Evolutionary conservation across 306 rosid species (phyloP).

Genomic region (Cicer pinnatifidum): DNA sequence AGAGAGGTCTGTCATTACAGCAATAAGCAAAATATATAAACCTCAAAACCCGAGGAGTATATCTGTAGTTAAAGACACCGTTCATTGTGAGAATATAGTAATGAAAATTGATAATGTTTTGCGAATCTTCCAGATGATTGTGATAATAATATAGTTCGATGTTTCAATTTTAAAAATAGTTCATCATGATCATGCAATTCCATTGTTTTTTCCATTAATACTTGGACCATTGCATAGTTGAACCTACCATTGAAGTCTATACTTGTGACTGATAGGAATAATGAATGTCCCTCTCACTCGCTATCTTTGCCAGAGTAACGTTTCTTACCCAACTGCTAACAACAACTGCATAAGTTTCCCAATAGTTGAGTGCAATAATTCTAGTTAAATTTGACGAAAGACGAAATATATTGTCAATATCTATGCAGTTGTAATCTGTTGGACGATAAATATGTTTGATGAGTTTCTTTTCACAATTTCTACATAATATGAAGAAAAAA

Average conservation of each 20-base stretch:
- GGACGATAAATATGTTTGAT: too few species aligned
- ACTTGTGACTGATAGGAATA: slow-evolving; percentile 1
- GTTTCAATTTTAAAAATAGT: slow-evolving; percentile 24
- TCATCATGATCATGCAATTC: neutral
- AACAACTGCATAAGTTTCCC: too few species aligned
- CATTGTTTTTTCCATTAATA: neutral
- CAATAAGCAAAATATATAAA: slow-evolving; percentile 34
- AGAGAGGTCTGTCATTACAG: slow-evolving; percentile 26
- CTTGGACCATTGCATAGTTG: neutral
- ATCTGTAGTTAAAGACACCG: slow-evolving; percentile 23
- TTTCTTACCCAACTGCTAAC: too few species aligned
- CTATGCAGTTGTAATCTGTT: too few species aligned
- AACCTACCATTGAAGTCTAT: neutral
- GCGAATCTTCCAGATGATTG: slow-evolving; percentile 24
- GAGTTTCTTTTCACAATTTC: too few species aligned
- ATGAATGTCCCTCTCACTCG: neutral
- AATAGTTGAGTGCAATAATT: too few species aligned
- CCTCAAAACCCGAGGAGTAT: slow-evolving; percentile 23
- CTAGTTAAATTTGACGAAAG: too few species aligned
- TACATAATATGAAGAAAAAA: too few species aligned
- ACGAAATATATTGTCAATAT: too few species aligned
- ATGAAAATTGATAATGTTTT: slow-evolving; percentile 25
- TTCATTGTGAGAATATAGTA: slow-evolving; percentile 22
- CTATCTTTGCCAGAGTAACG: too few species aligned
- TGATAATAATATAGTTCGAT: slow-evolving; percentile 27